Evolutionary conservation across 2,329 filamentous ascomycete genomes (phyloP).

Genomic region (Fusarium nisikadoi): DNA sequence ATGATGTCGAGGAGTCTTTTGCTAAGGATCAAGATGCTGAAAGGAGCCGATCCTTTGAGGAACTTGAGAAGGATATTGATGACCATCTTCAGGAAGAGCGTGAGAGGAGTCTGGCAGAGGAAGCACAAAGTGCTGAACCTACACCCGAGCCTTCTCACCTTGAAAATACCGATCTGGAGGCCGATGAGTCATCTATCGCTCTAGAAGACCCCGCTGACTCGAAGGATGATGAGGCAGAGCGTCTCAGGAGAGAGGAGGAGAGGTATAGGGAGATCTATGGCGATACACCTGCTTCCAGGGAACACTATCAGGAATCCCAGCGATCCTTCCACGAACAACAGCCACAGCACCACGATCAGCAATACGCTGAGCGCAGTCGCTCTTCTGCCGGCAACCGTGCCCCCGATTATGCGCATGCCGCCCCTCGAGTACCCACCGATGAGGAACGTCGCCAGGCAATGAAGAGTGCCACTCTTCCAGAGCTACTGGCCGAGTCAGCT

Average conservation of each 20-base stretch:
- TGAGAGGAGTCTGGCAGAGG: conserved; percentile 29
- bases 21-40: conserved; percentile 3
- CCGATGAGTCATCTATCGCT: conserved; percentile 13
- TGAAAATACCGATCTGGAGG: conserved; percentile 12
- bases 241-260: conserved; percentile 59
- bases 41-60: conserved; percentile 28
- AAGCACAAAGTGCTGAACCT: conserved; percentile 1
- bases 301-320: conserved; percentile 6
- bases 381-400: conserved; percentile 27
- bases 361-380: conserved; percentile 48
- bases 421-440: conserved; percentile 20
- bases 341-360: conserved; percentile 19
- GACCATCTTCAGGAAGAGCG: conserved; percentile 37
- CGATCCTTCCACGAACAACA: conserved; percentile 17
- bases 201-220: conserved; percentile 5
- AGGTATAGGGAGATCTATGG: conserved; percentile 64
- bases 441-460: conserved; percentile 46
- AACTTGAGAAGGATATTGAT: conserved; percentile 36
- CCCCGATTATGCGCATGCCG: conserved; percentile 12
- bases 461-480: conserved; percentile 61
- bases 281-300: conserved; percentile 12
- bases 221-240: conserved; percentile 43
- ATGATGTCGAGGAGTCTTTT: conserved; percentile 4
- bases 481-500: conserved; percentile 64
- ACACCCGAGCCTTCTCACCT: conserved; percentile 31